A percentile compares a stretch with the other conserved stretches of the same genome.
phyloP scores from a whole-genome alignment of 2,329 filamentous ascomycete genomes.

The Colletotrichum liriopes region DNA sequence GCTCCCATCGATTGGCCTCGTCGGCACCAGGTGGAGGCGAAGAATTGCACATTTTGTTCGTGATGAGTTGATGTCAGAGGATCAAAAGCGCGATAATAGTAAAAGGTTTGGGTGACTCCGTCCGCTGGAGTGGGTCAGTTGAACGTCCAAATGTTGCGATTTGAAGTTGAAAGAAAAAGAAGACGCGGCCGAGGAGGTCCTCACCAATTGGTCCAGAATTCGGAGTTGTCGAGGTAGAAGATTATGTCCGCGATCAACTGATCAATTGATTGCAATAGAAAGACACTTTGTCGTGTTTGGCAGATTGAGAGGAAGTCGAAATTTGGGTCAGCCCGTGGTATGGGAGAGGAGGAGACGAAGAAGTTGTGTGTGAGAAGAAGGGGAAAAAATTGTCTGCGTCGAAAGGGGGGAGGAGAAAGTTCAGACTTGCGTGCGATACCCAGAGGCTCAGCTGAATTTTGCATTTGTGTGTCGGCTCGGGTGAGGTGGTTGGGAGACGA shows the following conservation, averaged over 20 bases:
- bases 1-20: constrained; percentile 6
- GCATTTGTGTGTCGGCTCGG: constrained; percentile 1
- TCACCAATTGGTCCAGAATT: constrained; percentile 1
- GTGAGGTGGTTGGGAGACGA: constrained; percentile 30
- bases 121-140: constrained; percentile 5
- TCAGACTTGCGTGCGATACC: not conserved
- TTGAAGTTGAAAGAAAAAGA: not conserved
- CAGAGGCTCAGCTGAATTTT: not conserved
- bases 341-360: constrained; percentile 1
- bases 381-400: not conserved
- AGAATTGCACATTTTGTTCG: constrained; percentile 19
- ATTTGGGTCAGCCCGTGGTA: not conserved
- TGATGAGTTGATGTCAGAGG: not conserved
- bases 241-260: not conserved
- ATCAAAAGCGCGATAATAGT: not conserved
- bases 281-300: not conserved
- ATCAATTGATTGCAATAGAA: not conserved
- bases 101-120: not conserved
- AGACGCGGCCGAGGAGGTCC: not conserved
- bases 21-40: not conserved
- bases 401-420: not conserved
- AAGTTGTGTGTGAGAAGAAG: constrained; percentile 14
- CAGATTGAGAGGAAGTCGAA: not conserved
- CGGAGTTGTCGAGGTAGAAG: not conserved
- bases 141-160: not conserved